phyloP scores from a whole-genome alignment of 1,284 basidiomycete genomes.

The Hemileia vastatrix region DNA sequence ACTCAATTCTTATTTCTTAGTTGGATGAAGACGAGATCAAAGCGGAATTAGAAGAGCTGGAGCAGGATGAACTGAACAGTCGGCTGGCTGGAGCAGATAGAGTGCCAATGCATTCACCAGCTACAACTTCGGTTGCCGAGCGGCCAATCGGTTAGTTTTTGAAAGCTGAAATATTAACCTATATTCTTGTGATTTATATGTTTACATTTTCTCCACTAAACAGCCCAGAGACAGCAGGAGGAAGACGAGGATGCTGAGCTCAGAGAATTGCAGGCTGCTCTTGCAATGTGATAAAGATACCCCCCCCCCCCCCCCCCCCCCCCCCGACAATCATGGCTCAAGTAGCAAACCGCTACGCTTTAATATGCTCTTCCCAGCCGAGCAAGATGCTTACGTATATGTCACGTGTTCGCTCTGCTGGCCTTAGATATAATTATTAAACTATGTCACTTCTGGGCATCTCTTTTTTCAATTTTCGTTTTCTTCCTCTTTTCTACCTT shows the following conservation, averaged over 20 bases:
- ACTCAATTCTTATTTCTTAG: constrained; percentile 47
- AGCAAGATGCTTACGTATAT: too few relatives aligned
- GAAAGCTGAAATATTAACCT: constrained; percentile 24
- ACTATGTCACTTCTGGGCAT: too few relatives aligned
- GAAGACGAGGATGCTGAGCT: constrained; percentile 91
- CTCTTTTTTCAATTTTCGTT: too few relatives aligned
- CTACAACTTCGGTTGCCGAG: constrained; percentile 51
- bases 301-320: too few relatives aligned
- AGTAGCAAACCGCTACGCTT: too few relatives aligned
- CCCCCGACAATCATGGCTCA: too few relatives aligned
- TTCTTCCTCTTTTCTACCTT: too few relatives aligned
- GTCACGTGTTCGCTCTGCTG: too few relatives aligned
- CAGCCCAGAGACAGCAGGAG: constrained; percentile 52
- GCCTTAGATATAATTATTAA: too few relatives aligned
- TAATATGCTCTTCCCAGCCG: too few relatives aligned
- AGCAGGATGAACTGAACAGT: constrained; percentile 83
- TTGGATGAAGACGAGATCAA: constrained; percentile 64
- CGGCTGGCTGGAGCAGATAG: constrained; percentile 78
- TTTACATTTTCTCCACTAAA: constrained; percentile 21
- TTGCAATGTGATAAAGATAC: constrained; percentile 77
- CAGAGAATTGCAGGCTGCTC: constrained; percentile 76
- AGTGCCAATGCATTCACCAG: constrained; percentile 76
- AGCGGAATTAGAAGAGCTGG: constrained; percentile 75
- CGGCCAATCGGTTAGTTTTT: constrained; percentile 51
- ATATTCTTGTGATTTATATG: background rate